Base-by-base conservation (phyloP, 2,329 filamentous ascomycete genomes). In the Cytospora piceicola region DNA sequence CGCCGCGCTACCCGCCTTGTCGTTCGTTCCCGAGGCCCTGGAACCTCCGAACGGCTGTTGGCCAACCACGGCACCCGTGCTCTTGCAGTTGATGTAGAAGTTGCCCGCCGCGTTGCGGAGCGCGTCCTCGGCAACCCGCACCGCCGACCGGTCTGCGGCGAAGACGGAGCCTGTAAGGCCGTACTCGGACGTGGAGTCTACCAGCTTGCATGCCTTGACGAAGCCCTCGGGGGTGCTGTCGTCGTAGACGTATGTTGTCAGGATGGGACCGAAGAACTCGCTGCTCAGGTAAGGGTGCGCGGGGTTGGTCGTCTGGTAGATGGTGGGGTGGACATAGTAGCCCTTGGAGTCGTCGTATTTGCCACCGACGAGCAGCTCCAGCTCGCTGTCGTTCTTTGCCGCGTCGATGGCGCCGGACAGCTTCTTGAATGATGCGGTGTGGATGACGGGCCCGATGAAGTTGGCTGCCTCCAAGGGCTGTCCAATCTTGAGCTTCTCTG, bases 181-280 rank as follows among this genome's bases (percentile, higher is more conserved):
- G 75, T 96, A 96, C 72, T 91, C 90, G 65, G 87, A 88, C 1
- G 91, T 91, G 7, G 77, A 75, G 78, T 94, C 90, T 64, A 94
- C 88, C 58, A 89, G 78, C 74, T 84, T 79, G 79, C 88, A 90
- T 5, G 79, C 80, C 56, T 82, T 77, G 54, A 76, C 77, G 65
- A 82, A 81, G 8, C 77, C 80, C 0, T 79, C 79, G 24, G 77
- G 69, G 36, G 73, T 72, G 63, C 69, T 72, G 69, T 84, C 82
- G 4, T 80, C 77, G 71, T 83, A 84, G n/a, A 83, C 79, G 67
- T 84, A 78, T 0, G 76, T 74, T 8, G 76, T 74, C 2, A 84
- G 73, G 11, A 84, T 73, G 2, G 82, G 82, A 0, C 82, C 82
- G 63, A 84, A 84, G 30, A 84, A 75, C 72, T 84, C 82, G 14